These are phyloP conservation scores for Lippia alba DNA, from an alignment of 305 asterid genomes.

Conservation along the genomic window DNA sequence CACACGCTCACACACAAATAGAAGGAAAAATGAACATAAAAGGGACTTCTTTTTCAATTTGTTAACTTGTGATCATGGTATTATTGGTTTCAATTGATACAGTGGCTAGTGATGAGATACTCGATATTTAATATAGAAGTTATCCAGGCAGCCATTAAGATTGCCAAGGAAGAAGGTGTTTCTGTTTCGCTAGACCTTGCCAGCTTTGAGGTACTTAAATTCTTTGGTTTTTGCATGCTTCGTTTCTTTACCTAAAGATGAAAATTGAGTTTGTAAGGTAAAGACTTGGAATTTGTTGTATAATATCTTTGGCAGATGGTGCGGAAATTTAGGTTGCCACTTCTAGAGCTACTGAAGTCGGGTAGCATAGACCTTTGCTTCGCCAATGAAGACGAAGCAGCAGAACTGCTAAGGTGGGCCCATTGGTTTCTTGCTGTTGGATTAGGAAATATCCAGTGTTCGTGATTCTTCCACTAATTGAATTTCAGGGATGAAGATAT, in stretches of 20 bases:
- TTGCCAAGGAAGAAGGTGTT: slow-evolving; percentile 93
- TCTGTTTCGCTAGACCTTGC: slow-evolving; percentile 88
- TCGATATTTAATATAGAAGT: slow-evolving; percentile 74
- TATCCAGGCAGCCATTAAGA: slow-evolving; percentile 69
- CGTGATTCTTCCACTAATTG: slow-evolving; percentile 16
- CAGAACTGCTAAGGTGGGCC: slow-evolving; percentile 75
- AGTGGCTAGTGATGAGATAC: slow-evolving; percentile 97
- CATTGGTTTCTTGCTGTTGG: slow-evolving; percentile 16
- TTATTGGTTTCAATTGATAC: slow-evolving; percentile 35
- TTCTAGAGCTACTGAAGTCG: slow-evolving; percentile 74
- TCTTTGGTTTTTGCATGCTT: not conserved
- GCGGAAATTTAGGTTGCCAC: slow-evolving; percentile 75
- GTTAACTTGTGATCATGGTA: slow-evolving; percentile 1
- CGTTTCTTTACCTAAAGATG: not conserved
- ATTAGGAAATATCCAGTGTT: not conserved
- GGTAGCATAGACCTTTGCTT: slow-evolving; percentile 92
- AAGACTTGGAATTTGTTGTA: not conserved
- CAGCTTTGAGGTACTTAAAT: slow-evolving; percentile 80
- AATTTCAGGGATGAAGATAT: slow-evolving; percentile 62
- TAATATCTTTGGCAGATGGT: slow-evolving; percentile 69
- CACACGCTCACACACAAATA: not conserved
- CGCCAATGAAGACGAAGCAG: slow-evolving; percentile 98
- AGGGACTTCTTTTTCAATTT: not conserved
- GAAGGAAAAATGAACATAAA: no score
- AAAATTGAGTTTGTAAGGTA: not conserved